Base-by-base conservation (phyloP, 2,329 filamentous ascomycete species). In the Allantophomopsis lycopodina region DNA sequence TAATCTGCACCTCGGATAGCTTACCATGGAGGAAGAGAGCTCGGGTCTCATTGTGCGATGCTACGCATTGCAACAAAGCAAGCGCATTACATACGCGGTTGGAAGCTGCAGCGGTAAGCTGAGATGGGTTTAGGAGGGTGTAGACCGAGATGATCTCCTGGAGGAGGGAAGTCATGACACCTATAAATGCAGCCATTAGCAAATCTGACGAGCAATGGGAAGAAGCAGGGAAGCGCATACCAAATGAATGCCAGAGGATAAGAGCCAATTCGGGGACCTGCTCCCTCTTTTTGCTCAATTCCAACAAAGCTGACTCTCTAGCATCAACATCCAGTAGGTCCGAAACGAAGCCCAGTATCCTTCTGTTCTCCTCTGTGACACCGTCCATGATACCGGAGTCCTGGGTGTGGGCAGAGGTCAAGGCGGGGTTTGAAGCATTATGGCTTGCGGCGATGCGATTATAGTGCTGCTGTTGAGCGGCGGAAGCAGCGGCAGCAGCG, bases 61-160 rank as follows among this genome's bases (percentile, higher is more conserved):
- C 91, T 45, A 98, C 91, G 55, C 91, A 98, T 62, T 98, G 91
- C 36, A 98, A 72, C 45, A 98, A 73, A 20, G 91, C 91, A 46
- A 98, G 73, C 31, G 91, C 91, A 61, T 98, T 98, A 66, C 91
- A 98, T 42, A 98, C 91, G 48, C 91, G 73, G 65, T 98, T 98
- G 3, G 85, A 94, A 13, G 91, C 89, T n/a, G 91, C 88, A 2
- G 91, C 91, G 7, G 91, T 98, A 53, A 98, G 75, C 64, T 96
- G 89, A 37, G 87, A 95, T 5, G 91, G 91, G 60, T 94, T 98
- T 52, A 98, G 75, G 4, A 98, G 75, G 20, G 87, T 93, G 58
- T 98, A 98, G 40, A 98, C 91, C 10, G 89, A 95, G 56, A 98
- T 98, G 58, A 98, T 98, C 64, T 98, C 91, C 61, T 96, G 89